phyloP scores from a whole-genome alignment of 257 asterid species.

The Forsythia suspensa region DNA sequence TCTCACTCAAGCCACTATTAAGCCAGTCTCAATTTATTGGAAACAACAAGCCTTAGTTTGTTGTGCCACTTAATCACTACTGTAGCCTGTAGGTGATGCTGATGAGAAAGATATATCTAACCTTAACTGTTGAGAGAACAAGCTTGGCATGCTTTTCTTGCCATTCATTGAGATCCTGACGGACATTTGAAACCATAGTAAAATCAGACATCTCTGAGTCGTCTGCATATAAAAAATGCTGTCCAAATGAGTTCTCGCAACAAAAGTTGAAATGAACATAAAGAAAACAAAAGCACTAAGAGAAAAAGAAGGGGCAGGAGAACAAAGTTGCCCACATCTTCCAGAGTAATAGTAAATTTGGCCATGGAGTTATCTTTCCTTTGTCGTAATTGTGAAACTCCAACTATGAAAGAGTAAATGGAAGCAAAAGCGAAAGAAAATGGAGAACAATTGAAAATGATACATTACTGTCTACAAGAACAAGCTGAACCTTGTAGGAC shows the following conservation, averaged over 20 bases:
- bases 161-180: slow-evolving; percentile 92
- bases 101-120: slow-evolving; percentile 27
- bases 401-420: not conserved
- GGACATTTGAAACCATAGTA: slow-evolving; percentile 78
- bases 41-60: not conserved
- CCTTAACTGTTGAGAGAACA: slow-evolving; percentile 85
- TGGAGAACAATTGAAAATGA: not conserved
- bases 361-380: not conserved
- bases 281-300: not conserved
- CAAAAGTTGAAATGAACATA: not conserved
- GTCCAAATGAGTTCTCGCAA: slow-evolving; percentile 22
- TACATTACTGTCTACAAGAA: not conserved
- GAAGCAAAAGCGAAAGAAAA: not conserved
- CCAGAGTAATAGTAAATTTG: not conserved
- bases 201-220: slow-evolving; percentile 68
- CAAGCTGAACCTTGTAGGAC: not conserved
- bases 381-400: not conserved
- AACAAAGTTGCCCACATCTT: not conserved
- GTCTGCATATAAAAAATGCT: slow-evolving; percentile 50
- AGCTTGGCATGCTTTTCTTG: slow-evolving; percentile 92
- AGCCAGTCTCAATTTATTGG: too few relatives aligned
- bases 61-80: not conserved
- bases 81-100: not conserved
- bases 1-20: not conserved
- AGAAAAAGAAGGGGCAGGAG: not conserved